A percentile compares a stretch with the other conserved stretches of the same genome.
These are phyloP conservation scores for Panaeolus cyanescens DNA, from an alignment of 768 basidiomycete species.

Conservation along the genomic window DNA sequence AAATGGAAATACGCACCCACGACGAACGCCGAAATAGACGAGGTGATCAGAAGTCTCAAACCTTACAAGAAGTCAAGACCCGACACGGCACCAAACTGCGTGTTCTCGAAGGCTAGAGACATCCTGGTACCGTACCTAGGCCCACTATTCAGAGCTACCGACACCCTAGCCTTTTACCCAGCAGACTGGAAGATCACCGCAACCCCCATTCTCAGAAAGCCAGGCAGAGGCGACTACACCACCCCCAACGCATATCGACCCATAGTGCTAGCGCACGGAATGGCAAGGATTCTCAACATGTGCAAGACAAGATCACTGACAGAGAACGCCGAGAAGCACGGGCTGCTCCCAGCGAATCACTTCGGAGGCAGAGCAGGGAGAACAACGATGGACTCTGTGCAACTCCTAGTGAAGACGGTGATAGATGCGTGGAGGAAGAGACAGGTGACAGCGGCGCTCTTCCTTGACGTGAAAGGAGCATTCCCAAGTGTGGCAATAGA, in stretches of 20 bases:
- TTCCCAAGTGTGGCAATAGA: background rate
- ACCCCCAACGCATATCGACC: conserved; percentile 35
- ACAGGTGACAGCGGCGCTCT: too few species aligned
- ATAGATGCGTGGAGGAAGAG: too few species aligned
- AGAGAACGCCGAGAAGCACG: conserved; percentile 24
- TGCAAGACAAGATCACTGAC: conserved; percentile 22
- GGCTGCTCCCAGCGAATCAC: conserved; percentile 32
- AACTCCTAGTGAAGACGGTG: too few species aligned
- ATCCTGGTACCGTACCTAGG: conserved; percentile 26
- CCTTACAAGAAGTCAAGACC: conserved; percentile 33
- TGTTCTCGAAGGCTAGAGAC: conserved; percentile 22
- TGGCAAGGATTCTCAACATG: conserved; percentile 29
- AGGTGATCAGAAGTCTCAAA: conserved; percentile 20
- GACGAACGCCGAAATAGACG: conserved; percentile 15
- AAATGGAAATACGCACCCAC: background rate
- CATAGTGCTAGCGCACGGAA: conserved; percentile 34
- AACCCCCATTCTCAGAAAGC: too few species aligned
- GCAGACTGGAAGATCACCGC: too few species aligned
- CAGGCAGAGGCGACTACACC: conserved; percentile 29
- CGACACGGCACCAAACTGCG: conserved; percentile 25
- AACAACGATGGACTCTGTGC: too few species aligned
- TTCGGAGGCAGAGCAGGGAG: too few species aligned
- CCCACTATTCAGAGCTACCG: conserved; percentile 28
- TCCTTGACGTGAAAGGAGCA: background rate
- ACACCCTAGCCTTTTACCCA: conserved; percentile 23